Evolutionary conservation across 305 asterid genomes (phyloP).

Genomic region (Striga hermonthica): DNA sequence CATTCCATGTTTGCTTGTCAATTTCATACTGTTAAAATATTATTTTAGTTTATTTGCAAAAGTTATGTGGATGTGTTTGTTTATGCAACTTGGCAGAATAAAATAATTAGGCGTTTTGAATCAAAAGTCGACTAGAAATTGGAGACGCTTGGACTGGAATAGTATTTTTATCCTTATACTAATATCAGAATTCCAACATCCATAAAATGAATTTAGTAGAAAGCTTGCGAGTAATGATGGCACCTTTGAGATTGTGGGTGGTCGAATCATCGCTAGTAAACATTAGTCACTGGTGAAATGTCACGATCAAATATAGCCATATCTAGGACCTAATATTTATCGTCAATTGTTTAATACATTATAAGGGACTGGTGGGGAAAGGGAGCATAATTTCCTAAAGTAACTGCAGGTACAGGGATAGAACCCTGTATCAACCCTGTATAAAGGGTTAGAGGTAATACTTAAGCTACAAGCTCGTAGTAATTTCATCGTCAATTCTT

Average conservation of each 20-base stretch:
- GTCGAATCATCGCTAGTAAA: background rate
- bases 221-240: constrained; percentile 4
- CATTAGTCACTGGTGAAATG: background rate
- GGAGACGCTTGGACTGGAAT: constrained; percentile 9
- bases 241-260: background rate
- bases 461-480: no score
- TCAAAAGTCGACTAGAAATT: constrained; percentile 14
- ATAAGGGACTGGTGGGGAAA: no score
- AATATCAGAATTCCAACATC: background rate
- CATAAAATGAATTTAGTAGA: background rate
- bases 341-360: background rate
- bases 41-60: constrained; percentile 5
- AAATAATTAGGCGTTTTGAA: constrained; percentile 12
- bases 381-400: no score
- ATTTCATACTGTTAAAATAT: constrained; percentile 15
- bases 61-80: constrained; percentile 16
- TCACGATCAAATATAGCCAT: background rate
- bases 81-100: background rate
- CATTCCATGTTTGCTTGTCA: constrained; percentile 21
- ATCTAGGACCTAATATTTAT: constrained; percentile 4
- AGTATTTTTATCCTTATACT: constrained; percentile 2
- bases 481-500: no score
- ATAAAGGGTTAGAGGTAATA: no score
- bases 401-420: no score
- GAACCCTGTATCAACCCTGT: no score